Conservation (phyloP, 2,329 filamentous ascomycete genomes). For the Penicillium sp. region DNA sequence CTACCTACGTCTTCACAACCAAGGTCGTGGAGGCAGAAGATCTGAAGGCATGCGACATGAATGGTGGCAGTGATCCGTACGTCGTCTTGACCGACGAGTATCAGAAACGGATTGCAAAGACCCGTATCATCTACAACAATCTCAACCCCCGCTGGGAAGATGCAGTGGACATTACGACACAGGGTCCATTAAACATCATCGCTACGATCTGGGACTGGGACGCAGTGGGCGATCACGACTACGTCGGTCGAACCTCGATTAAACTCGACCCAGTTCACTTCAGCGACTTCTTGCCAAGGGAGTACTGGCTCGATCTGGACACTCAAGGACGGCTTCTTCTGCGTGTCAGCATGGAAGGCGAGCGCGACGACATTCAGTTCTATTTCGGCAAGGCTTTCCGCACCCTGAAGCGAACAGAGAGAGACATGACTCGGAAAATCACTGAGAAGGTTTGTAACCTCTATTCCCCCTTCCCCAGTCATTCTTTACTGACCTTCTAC, state of each 20-base stretch:
- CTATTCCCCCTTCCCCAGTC: background rate
- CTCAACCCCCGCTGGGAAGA: slow-evolving; percentile 97
- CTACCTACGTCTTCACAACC: slow-evolving; percentile 95
- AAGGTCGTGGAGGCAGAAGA: slow-evolving; percentile 98
- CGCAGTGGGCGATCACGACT: slow-evolving; percentile 93
- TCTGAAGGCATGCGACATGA: slow-evolving; percentile 94
- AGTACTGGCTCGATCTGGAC: slow-evolving; percentile 97
- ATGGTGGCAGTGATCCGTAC: slow-evolving; percentile 90
- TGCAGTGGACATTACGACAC: slow-evolving; percentile 90
- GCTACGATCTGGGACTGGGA: slow-evolving; percentile 99
- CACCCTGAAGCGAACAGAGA: slow-evolving; percentile 87
- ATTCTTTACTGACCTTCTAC: slow-evolving; percentile 7
- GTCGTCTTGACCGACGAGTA: slow-evolving; percentile 96
- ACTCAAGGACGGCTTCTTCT: slow-evolving; percentile 87
- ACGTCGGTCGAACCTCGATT: slow-evolving; percentile 90
- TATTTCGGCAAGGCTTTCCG: slow-evolving; percentile 97
- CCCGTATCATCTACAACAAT: slow-evolving; percentile 81
- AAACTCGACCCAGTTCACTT: slow-evolving; percentile 99
- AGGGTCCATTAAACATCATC: slow-evolving; percentile 86
- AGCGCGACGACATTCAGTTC: slow-evolving; percentile 96
- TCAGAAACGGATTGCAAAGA: slow-evolving; percentile 93
- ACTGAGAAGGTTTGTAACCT: slow-evolving; percentile 75
- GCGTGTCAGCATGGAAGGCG: slow-evolving; percentile 96
- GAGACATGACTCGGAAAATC: slow-evolving; percentile 96
- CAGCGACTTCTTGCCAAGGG: slow-evolving; percentile 87